A percentile compares a stretch with the other conserved stretches of the same genome.
Evolutionary conservation across 257 asterid genomes (phyloP).

Genomic region (Nicotiana paniculata): DNA sequence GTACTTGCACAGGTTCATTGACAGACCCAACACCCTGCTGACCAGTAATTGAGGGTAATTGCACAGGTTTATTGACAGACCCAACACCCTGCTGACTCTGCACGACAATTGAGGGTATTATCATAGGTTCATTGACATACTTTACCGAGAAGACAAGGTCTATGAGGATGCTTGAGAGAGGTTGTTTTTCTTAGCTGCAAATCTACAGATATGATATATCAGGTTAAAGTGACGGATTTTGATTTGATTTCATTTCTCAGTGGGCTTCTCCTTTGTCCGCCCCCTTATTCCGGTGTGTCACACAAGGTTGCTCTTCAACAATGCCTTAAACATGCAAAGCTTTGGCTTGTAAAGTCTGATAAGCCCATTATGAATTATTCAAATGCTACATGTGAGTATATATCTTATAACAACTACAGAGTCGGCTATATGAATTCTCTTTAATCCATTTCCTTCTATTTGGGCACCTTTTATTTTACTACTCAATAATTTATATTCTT

Average conservation of each 20-base stretch:
- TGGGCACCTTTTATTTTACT: neutral
- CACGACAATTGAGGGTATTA: too few relatives aligned
- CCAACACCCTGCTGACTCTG: too few relatives aligned
- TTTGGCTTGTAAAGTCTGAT: constrained; percentile 54
- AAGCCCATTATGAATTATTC: constrained; percentile 47
- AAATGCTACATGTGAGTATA: constrained; percentile 49
- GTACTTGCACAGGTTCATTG: too few relatives aligned
- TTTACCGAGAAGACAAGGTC: too few relatives aligned
- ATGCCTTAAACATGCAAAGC: constrained; percentile 65
- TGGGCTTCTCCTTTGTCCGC: constrained; percentile 48
- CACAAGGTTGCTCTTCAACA: constrained; percentile 51
- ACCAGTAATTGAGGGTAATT: too few relatives aligned
- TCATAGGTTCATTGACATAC: too few relatives aligned
- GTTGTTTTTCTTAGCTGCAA: constrained; percentile 37
- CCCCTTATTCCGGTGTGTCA: constrained; percentile 44
- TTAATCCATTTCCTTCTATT: neutral
- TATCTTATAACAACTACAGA: neutral
- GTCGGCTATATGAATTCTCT: too few relatives aligned
- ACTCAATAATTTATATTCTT: neutral
- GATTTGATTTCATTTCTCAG: constrained; percentile 62
- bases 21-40: too few relatives aligned
- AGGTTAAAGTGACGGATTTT: constrained; percentile 58
- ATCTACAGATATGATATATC: constrained; percentile 14
- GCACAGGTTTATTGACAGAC: too few relatives aligned
- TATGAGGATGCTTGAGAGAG: too few relatives aligned